Base-by-base conservation (phyloP, 306 rosid species). In the Luffa acutangula region DNA sequence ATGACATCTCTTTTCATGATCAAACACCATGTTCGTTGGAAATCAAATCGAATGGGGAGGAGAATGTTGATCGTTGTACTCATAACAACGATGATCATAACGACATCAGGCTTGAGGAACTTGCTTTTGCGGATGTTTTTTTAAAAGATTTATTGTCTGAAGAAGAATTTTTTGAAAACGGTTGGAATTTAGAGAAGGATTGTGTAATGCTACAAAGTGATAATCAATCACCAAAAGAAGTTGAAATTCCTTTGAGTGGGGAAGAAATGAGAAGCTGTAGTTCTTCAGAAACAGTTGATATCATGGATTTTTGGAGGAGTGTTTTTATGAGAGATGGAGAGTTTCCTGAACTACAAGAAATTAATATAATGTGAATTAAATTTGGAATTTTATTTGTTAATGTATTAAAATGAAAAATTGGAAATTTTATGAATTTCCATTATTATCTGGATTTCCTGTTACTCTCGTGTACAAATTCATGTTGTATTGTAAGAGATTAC, bases 261-360 rank as follows among this genome's bases (percentile, higher is more conserved):
- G 60, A 73, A 73, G 20, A 51, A 46, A 33, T 73, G 3, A 45
- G 36, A 21, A 45, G 21, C 41, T 73, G 57, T 31, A 49, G 49
- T 66, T 37, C 42, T 84, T 79, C 84, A 4, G 77, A 75, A 52
- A 64, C 63, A 80, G 42, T 84, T 36, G 82, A 83, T 43, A 84
- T 59, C 78, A 82, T 87, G 91, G 91, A 92, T 3, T 91, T 92
- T 83, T 92, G 97, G 98, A 80, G 71, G 36, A 79, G 88, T 72
- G 65, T 88, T 79, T 87, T 89, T 72, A 80, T 80, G 0, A 80
- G 85, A 79, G 86, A 92, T 21, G 97, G 80, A 33, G 91, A 91
- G 51, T 78, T 41, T 81, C 45, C 21, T 3, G 60, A 69, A 46
- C 15, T 77, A 17, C 59, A 34, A 33, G 59, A 83, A 53, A 60